Percentiles rank a stretch among this genome's conserved stretches.
These are phyloP conservation scores for Botrytis tulipae DNA, from an alignment of 2,329 filamentous ascomycete species.

Conservation along the genomic window DNA sequence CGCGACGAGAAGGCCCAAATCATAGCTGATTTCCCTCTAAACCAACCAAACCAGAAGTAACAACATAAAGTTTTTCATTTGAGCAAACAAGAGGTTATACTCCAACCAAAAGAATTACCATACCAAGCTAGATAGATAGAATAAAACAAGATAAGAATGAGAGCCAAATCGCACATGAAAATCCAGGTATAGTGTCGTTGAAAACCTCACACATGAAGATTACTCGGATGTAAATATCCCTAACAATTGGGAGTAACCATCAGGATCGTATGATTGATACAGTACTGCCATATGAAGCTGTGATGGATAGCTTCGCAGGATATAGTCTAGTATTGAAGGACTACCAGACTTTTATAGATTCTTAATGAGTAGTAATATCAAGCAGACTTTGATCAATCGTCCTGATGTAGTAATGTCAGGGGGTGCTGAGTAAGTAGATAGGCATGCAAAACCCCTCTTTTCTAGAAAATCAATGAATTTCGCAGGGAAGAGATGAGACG, in stretches of 20 bases:
- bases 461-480: not conserved
- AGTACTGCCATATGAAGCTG: not conserved
- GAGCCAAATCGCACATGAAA: not conserved
- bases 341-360: not conserved
- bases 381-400: not conserved
- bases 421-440: not conserved
- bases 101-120: rapidly evolving
- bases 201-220: not conserved
- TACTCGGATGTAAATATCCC: not conserved
- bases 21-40: not conserved
- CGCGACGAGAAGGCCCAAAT: not conserved
- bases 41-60: not conserved
- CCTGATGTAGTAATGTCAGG: not conserved
- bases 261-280: no score
- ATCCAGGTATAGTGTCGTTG: not conserved
- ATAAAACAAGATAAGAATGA: not conserved
- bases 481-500: not conserved
- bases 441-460: not conserved
- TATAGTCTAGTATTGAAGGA: not conserved
- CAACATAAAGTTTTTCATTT: not conserved
- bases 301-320: not conserved
- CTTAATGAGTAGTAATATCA: not conserved
- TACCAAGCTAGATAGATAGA: not conserved
- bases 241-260: no score
- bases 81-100: not conserved